Percentiles rank a stretch among this genome's conserved stretches.
phyloP scores from a whole-genome alignment of 192 early-diverging fungal genomes.

The Coemansia sp. region DNA sequence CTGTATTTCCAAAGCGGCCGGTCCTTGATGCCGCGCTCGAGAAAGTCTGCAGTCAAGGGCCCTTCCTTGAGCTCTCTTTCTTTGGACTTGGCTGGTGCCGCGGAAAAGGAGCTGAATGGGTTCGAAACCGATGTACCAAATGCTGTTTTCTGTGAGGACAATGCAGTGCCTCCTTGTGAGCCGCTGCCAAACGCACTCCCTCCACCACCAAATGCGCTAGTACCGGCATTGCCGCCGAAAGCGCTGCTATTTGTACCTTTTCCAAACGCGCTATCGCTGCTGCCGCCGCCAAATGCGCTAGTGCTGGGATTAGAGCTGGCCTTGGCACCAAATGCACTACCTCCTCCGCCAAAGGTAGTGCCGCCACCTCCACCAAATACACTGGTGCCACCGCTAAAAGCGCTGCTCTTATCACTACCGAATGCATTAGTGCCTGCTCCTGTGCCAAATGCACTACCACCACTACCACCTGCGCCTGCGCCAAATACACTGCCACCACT shows the following conservation, averaged over 20 bases:
- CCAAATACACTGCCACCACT: neutral
- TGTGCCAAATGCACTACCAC: slow-evolving; percentile 28
- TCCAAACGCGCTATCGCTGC: neutral
- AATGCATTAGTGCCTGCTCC: slow-evolving; percentile 13
- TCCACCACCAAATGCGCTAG: neutral
- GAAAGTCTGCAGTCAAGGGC: slow-evolving; percentile 39
- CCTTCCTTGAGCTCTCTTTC: neutral
- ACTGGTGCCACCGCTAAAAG: neutral
- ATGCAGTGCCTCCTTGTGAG: neutral
- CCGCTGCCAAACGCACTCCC: neutral
- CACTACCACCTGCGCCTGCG: neutral
- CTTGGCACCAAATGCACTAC: neutral
- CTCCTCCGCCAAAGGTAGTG: neutral
- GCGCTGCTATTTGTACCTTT: neutral
- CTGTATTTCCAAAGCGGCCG: slow-evolving; percentile 60
- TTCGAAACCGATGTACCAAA: neutral
- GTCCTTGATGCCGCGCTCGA: slow-evolving; percentile 51
- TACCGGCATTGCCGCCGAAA: neutral
- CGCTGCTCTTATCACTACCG: slow-evolving; percentile 3
- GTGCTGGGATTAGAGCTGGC: neutral
- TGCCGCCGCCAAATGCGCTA: neutral
- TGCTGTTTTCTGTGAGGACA: neutral
- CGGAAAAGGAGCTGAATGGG: neutral
- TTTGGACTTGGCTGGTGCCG: neutral
- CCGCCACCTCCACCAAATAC: neutral